Percentiles rank a stretch among this genome's conserved stretches.
Evolutionary conservation across 495 filamentous ascomycete genomes (phyloP).

Genomic region (Pseudoneurospora amorphoporcata): DNA sequence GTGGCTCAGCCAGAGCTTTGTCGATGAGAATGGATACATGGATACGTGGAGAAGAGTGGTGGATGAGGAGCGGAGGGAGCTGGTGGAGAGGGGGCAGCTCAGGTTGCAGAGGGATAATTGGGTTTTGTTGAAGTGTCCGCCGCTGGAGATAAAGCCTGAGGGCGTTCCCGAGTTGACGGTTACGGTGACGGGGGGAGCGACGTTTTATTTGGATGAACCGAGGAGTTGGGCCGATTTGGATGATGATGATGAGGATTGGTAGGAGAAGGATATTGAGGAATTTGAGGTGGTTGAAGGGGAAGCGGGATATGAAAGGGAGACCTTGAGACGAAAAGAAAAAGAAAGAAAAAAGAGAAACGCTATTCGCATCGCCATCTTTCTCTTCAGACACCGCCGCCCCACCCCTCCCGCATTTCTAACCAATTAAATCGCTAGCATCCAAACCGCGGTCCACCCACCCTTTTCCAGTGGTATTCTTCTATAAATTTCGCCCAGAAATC

Average conservation of each 20-base stretch:
- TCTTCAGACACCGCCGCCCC: too few species aligned
- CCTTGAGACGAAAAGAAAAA: background rate
- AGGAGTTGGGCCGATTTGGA: background rate
- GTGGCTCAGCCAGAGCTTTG: background rate
- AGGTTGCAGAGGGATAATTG: background rate
- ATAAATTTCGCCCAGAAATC: too few species aligned
- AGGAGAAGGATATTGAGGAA: background rate
- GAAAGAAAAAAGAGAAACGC: background rate
- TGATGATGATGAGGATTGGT: background rate
- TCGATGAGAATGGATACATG: background rate
- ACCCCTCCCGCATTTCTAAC: too few species aligned
- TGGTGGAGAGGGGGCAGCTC: background rate
- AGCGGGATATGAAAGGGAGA: background rate
- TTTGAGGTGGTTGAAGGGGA: background rate
- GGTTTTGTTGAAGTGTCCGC: background rate
- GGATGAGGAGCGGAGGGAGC: background rate
- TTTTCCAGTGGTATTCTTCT: too few species aligned
- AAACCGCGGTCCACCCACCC: too few species aligned
- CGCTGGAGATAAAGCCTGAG: background rate
- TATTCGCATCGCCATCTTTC: too few species aligned
- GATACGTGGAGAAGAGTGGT: background rate
- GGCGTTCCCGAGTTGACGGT: background rate
- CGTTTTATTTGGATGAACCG: background rate
- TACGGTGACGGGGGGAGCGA: background rate
- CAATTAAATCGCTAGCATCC: too few species aligned